A percentile compares a stretch with the other conserved stretches of the same genome.
Conservation (phyloP, 176 grass and related monocot genomes). For the Oryza officinalis region DNA sequence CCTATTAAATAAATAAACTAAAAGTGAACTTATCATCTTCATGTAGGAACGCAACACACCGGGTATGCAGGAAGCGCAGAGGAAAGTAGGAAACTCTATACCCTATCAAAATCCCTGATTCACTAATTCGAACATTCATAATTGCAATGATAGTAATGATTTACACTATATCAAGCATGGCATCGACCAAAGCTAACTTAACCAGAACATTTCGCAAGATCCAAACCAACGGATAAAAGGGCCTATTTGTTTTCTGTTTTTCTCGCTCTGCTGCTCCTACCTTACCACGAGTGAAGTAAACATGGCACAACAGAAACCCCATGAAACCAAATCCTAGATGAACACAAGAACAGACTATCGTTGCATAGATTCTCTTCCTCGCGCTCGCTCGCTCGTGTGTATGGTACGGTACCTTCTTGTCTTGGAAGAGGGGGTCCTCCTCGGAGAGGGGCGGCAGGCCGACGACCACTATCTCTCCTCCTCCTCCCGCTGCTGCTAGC, state of each 20-base stretch:
- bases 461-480: conserved; percentile 20
- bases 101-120: not conserved
- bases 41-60: not conserved
- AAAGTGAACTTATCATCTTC: not conserved
- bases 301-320: not conserved
- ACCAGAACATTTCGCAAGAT: not conserved
- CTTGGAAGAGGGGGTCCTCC: conserved; percentile 51
- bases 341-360: not conserved
- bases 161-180: not conserved
- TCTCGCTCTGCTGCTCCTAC: not conserved
- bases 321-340: not conserved
- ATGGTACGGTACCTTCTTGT: conserved; percentile 61
- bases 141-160: not conserved
- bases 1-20: not conserved
- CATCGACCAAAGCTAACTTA: not conserved
- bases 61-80: not conserved
- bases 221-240: not conserved
- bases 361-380: not conserved
- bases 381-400: not conserved
- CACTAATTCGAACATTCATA: not conserved
- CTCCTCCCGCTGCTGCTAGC: not conserved
- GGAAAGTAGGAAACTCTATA: not conserved
- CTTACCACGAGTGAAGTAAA: not conserved
- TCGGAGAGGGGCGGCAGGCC: conserved; percentile 47
- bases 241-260: not conserved